Evolutionary conservation across 495 filamentous ascomycete species (phyloP).

Genomic region (Trypethelium eluteriae): DNA sequence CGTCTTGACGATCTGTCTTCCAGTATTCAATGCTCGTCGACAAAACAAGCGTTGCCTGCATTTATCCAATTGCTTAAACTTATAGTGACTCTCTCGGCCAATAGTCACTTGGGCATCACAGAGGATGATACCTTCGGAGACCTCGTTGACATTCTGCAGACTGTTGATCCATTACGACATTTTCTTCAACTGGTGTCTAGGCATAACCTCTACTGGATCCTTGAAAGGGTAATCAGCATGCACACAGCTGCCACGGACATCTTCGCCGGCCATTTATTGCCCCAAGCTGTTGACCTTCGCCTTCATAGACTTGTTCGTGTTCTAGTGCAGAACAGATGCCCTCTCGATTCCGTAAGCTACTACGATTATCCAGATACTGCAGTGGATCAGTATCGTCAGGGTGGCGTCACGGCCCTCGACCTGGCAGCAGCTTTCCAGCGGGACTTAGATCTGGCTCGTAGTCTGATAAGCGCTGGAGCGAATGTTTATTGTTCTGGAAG

Average conservation of each 20-base stretch:
- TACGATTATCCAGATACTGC: no score
- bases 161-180: not conserved
- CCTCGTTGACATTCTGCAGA: slow-evolving; percentile 1
- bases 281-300: not conserved
- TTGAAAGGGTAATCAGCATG: slow-evolving; percentile 1
- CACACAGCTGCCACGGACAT: slow-evolving; percentile 8
- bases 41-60: not conserved
- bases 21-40: not conserved
- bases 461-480: not conserved
- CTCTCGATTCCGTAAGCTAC: not conserved
- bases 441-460: not conserved
- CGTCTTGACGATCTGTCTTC: not conserved
- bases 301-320: not conserved
- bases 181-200: not conserved
- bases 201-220: slow-evolving; percentile 1
- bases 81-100: not conserved
- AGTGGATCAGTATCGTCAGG: no score
- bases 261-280: not conserved
- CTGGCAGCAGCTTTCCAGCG: not conserved
- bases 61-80: not conserved
- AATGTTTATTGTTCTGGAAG: no score
- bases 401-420: not conserved
- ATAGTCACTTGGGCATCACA: not conserved
- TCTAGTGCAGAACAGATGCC: not conserved
- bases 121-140: slow-evolving; percentile 2